These are phyloP conservation scores for Tetracladium marchalianum DNA, from an alignment of 495 filamentous ascomycete genomes.

Conservation along the genomic window DNA sequence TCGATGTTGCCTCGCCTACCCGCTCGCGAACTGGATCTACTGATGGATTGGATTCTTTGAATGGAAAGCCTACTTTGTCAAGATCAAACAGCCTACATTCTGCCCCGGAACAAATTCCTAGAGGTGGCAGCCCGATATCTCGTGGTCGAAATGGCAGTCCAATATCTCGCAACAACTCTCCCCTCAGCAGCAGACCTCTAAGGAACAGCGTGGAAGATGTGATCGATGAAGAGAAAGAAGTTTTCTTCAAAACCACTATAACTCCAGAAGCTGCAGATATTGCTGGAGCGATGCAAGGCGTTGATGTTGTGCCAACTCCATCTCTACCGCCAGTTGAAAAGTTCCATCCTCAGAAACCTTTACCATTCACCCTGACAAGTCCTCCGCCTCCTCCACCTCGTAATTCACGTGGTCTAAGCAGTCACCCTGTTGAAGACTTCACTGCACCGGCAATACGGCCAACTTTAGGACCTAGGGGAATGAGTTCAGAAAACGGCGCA, in stretches of 20 bases:
- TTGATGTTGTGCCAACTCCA: slow-evolving; percentile 12
- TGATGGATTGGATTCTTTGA: slow-evolving; percentile 27
- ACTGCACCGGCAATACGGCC: not conserved
- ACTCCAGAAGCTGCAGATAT: slow-evolving; percentile 11
- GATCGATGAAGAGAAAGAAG: slow-evolving; percentile 23
- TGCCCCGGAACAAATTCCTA: slow-evolving; percentile 24
- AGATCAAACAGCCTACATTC: slow-evolving; percentile 28
- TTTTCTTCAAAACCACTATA: slow-evolving; percentile 6
- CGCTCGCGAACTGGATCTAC: slow-evolving; percentile 33
- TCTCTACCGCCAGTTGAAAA: not conserved
- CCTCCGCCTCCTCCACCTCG: slow-evolving; percentile 11
- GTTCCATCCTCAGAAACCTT: not conserved
- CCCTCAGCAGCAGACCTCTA: slow-evolving; percentile 14
- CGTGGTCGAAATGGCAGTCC: slow-evolving; percentile 10
- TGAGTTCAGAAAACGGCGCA: slow-evolving; percentile 12
- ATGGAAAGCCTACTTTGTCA: slow-evolving; percentile 21
- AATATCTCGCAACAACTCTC: slow-evolving; percentile 9
- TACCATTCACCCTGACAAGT: slow-evolving; percentile 8
- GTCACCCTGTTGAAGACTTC: too few relatives aligned
- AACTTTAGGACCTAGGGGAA: not conserved
- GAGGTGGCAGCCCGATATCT: slow-evolving; percentile 12
- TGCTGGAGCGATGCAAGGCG: slow-evolving; percentile 16
- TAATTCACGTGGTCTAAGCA: not conserved
- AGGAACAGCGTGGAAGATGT: slow-evolving; percentile 19
- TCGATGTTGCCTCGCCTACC: slow-evolving; percentile 38